Conservation (phyloP, 2,329 filamentous ascomycete species). For the Fusarium sterilihyphosum region DNA sequence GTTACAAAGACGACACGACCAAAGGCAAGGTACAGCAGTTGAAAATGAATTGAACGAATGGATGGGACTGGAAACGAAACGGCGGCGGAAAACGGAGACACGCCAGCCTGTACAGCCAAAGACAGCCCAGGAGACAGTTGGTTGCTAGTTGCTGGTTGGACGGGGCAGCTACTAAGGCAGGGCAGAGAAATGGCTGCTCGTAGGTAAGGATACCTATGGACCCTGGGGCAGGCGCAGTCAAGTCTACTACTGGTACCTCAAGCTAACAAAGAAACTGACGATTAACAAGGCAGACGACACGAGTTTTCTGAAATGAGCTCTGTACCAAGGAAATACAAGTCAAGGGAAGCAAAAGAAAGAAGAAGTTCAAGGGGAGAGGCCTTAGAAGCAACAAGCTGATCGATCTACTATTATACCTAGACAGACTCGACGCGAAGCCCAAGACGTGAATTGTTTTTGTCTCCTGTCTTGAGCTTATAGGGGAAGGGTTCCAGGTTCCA, state of each 20-base stretch:
- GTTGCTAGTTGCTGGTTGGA: constrained; percentile 14
- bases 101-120: constrained; percentile 2
- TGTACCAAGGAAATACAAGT: neutral
- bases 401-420: neutral
- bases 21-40: constrained; percentile 1
- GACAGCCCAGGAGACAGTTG: constrained; percentile 14
- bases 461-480: neutral
- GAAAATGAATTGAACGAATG: constrained; percentile 17
- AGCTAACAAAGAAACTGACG: neutral
- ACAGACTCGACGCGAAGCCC: neutral
- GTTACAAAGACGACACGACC: constrained; percentile 27
- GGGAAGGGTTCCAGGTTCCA: neutral
- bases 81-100: constrained; percentile 33
- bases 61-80: constrained; percentile 13
- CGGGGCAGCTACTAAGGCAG: neutral
- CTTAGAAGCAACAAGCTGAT: neutral
- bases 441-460: constrained; percentile 3
- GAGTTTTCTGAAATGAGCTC: neutral
- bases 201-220: neutral
- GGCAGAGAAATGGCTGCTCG: constrained; percentile 4
- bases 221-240: constrained; percentile 12
- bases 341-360: neutral
- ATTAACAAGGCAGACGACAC: neutral
- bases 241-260: neutral
- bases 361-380: neutral